Evolutionary conservation across 225 moss, liverwort and hornwort genomes (phyloP), one percentile per base, ranked within the genome.

Genomic region (Polytrichum commune): DNA sequence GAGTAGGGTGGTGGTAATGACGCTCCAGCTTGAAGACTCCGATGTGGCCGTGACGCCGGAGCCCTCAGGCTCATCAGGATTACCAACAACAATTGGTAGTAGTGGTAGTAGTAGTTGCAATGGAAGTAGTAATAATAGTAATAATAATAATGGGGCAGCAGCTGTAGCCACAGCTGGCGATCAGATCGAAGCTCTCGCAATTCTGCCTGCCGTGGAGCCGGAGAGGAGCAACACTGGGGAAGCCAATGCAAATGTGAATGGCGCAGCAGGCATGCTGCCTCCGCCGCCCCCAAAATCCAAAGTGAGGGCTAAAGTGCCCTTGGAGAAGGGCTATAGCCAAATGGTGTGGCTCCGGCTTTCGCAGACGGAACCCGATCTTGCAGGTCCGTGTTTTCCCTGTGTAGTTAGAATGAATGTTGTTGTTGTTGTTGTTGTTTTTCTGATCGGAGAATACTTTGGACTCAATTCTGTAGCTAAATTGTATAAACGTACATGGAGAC

Each of bases 281-380:
- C 77, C 84, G 72, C 67, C 77, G 23, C 62, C 84, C 23, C 77
- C 82, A 1, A 78, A 86, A 79, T 83, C 88, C 32, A 84, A 77
- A 64, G 80, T 77, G 24, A 88, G 86, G 66, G 78, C 85, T 57
- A 90, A 92, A 81, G 87, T 98, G 38, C 95, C 95, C 18, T 87
- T 98, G 74, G 95, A 98, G 82, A 95, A 93, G 76, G 98, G 98
- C 24, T 98, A 91, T 83, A 98, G 95, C 73, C 98, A 98, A 74
- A 93, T 98, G 98, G 92, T 95, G 69, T 98, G 98, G 98, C 79
- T 98, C 68, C 87, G 90, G 69, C 90, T 90, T 64, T 74, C 91
- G 84, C 91, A 90, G 70, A 80, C 91, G n/a, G 92, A 93, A 66
- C 79, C 87, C 61, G 98, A 95, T 74, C 88, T 93, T 62, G 98